These are phyloP conservation scores for Trichoderma guizhouense DNA, from an alignment of 2,329 filamentous ascomycete species.

Conservation along the genomic window DNA sequence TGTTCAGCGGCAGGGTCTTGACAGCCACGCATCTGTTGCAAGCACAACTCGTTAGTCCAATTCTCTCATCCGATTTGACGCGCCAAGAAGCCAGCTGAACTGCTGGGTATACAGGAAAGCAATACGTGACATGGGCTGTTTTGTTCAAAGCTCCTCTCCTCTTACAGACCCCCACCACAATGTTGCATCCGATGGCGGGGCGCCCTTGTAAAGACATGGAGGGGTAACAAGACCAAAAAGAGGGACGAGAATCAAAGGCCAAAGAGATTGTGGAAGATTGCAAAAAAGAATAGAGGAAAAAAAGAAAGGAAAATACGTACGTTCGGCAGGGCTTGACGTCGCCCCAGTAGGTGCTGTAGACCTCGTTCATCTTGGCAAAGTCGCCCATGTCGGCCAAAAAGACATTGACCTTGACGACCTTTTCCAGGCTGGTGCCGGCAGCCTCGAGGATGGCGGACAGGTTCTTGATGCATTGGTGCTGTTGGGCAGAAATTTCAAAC, in stretches of 20 bases:
- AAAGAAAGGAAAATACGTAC: constrained; percentile 28
- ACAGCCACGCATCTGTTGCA: constrained; percentile 33
- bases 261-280: neutral
- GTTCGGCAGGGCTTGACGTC: constrained; percentile 45
- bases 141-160: neutral
- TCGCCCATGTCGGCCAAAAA: constrained; percentile 72
- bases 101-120: neutral
- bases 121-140: neutral
- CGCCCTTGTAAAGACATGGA: neutral
- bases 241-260: neutral
- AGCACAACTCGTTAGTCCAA: neutral
- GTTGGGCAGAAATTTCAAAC: neutral
- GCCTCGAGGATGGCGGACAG: constrained; percentile 66
- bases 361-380: constrained; percentile 71
- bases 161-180: neutral
- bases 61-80: neutral
- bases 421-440: constrained; percentile 60
- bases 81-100: neutral
- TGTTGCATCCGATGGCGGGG: constrained; percentile 17
- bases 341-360: constrained; percentile 68
- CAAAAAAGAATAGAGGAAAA: neutral
- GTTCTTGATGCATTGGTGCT: constrained; percentile 66
- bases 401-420: constrained; percentile 70
- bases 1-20: constrained; percentile 33
- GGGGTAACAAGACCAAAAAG: neutral